Evolutionary conservation across 495 filamentous ascomycete genomes (phyloP), one percentile per base, ranked within the genome.

Genomic region (Saxophila tyrrhenica): DNA sequence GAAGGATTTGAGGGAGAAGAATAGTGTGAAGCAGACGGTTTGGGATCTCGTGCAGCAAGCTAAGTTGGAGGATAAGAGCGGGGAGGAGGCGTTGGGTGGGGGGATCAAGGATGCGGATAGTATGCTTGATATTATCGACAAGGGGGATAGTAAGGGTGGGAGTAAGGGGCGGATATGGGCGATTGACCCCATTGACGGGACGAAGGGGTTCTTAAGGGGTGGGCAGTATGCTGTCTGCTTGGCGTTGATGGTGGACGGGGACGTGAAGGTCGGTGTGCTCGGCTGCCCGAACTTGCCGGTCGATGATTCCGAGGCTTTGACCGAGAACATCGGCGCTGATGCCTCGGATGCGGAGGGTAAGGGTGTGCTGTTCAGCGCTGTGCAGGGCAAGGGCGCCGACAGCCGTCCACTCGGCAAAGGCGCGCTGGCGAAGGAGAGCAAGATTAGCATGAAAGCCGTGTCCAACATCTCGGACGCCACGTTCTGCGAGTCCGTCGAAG

Each of bases 161-260:
- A 59, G 74, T 45, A 78, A 77, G 60, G 92, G 92, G 23, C 77
- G 92, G 55, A 88, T 96, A 69, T 99, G 92, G 92, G 87, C 92
- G 19, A 75, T 99, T 46, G 92, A 99, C 70, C 92, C 92, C 38
- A 94, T 99, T 55, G 92, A 99, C 68, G 92, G 92, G 44, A 99
- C 92, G 52, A 92, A 94, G 69, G 92, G 92, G 23, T 99, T 99
- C 71, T 74, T 99, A 49, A 78, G 92, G 47, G 94, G 94, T n/a
- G 92, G 88, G 17, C 92, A 99, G 71, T 99, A 99, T 65, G 92
- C 92, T 21, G 87, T 99, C 25, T 95, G 89, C 67, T 77, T 99
- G 0, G 92, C 78, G 29, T 70, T 99, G 62, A 85, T 99, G 62
- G 86, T 88, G 25, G 88, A 96, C 59, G 92, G 91, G n/a, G 82